Evolutionary conservation across 2,329 filamentous ascomycete genomes (phyloP), one percentile per base, ranked within the genome.

Genomic region (Trichophyton rubrum): DNA sequence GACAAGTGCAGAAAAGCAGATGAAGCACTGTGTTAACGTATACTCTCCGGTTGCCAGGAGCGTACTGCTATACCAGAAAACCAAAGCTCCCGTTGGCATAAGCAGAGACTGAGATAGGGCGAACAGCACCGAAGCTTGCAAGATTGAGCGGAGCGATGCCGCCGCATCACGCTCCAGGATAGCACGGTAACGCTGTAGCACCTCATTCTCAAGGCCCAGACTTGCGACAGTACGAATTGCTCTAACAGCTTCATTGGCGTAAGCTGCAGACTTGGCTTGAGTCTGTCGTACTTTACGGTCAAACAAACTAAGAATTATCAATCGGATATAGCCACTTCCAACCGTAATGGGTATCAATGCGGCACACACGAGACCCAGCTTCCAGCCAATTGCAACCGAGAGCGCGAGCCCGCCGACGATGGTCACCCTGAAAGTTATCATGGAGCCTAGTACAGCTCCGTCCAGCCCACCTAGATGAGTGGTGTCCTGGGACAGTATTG

Each of bases 191-290:
- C 85, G 80, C 1, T 74, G 68, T 67, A 89, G 81, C 2, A 97
- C 89, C 68, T 96, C 89, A 0, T 82, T 75, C 74, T 97, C 93
- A 7, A 91, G 84, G 0, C 91, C 96, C 55, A 97, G 80, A 8
- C 89, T 89, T 3, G 91, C 92, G 8, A 97, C 90, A 1, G 93
- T 97, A 57, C 91, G 87, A 66, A 97, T 96, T 6, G 90, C 88
- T 1, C 89, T 90, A 40, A 93, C 95, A 51, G 91, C 90, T 73
- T 97, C 92, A 55, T 90, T 92, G 8, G 93, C 92, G 69, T 88
- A 95, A 59, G 85, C 87, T 7, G 92, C 92, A 61, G 89, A 91
- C 61, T 82, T 77, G 69, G 89, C 82, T 70, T 97, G 90, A 3
- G 89, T 85, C 65, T 80, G 79, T 77, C 93, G 93, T 1, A 90